Evolutionary conservation across 2,329 filamentous ascomycete species (phyloP).

Genomic region (Diaporthe nobilis): DNA sequence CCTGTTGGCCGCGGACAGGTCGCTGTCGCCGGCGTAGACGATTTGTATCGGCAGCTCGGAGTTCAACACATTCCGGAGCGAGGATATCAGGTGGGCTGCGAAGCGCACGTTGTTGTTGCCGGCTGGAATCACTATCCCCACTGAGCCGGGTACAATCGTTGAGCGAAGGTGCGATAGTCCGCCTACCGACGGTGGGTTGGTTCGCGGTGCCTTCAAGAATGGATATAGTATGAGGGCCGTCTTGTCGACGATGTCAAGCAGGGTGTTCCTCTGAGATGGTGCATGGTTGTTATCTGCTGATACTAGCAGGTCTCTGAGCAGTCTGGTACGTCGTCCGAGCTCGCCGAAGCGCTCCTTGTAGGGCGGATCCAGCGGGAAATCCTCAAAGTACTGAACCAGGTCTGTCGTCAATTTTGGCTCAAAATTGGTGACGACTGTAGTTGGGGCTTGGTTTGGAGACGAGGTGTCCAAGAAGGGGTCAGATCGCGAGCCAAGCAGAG

Average conservation of each 20-base stretch:
- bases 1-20: slow-evolving; percentile 48
- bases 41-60: slow-evolving; percentile 53
- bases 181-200: slow-evolving; percentile 18
- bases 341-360: slow-evolving; percentile 52
- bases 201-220: slow-evolving; percentile 43
- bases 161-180: slow-evolving; percentile 44
- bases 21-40: slow-evolving; percentile 54
- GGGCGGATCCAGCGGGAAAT: slow-evolving; percentile 49
- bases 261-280: slow-evolving; percentile 29
- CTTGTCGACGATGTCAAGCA: slow-evolving; percentile 40
- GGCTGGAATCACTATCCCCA: slow-evolving; percentile 55
- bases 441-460: not conserved
- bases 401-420: slow-evolving; percentile 23
- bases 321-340: slow-evolving; percentile 49
- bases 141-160: slow-evolving; percentile 44
- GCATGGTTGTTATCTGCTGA: slow-evolving; percentile 35
- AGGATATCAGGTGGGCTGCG: slow-evolving; percentile 53
- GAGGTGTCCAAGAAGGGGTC: not conserved
- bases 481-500: not conserved
- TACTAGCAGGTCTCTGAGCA: slow-evolving; percentile 45
- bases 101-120: slow-evolving; percentile 51
- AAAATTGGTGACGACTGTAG: not conserved
- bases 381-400: slow-evolving; percentile 46
- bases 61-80: slow-evolving; percentile 49
- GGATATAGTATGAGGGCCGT: slow-evolving; percentile 46